phyloP scores from a whole-genome alignment of 495 filamentous ascomycete genomes.

The Aspergillus taichungensis region DNA sequence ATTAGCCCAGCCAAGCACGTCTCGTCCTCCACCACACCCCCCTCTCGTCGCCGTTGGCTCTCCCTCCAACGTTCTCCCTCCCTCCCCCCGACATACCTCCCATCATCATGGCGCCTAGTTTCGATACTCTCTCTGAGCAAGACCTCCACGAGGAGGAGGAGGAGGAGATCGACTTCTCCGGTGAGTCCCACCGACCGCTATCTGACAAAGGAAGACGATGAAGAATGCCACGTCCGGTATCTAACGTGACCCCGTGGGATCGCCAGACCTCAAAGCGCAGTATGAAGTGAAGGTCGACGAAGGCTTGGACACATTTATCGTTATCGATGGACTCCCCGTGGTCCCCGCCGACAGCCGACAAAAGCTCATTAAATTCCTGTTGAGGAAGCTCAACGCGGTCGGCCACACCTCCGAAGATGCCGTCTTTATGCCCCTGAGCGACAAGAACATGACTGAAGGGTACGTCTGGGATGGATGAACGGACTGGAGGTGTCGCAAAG shows the following conservation, averaged over 20 bases:
- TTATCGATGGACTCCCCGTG: conserved; percentile 84
- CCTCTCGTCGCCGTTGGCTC: conserved; percentile 1
- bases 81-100: conserved; percentile 1
- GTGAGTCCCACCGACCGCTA: conserved; percentile 26
- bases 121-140: conserved; percentile 64
- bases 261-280: conserved; percentile 72
- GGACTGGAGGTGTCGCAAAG: not conserved
- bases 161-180: conserved; percentile 87
- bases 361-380: conserved; percentile 88
- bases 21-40: conserved; percentile 7
- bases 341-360: conserved; percentile 75
- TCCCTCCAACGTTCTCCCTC: not conserved
- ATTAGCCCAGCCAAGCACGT: conserved; percentile 11
- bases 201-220: no score
- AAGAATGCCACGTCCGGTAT: no score
- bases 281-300: conserved; percentile 94
- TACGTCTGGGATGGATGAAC: conserved; percentile 32
- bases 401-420: conserved; percentile 79
- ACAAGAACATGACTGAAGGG: conserved; percentile 75
- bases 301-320: conserved; percentile 89
- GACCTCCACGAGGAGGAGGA: conserved; percentile 79
- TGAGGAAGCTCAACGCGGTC: conserved; percentile 78
- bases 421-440: conserved; percentile 86
- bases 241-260: conserved; percentile 1
- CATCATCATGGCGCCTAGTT: conserved; percentile 62